Base-by-base conservation (phyloP, 768 basidiomycete species). In the Thelephora aurantiotincta region DNA sequence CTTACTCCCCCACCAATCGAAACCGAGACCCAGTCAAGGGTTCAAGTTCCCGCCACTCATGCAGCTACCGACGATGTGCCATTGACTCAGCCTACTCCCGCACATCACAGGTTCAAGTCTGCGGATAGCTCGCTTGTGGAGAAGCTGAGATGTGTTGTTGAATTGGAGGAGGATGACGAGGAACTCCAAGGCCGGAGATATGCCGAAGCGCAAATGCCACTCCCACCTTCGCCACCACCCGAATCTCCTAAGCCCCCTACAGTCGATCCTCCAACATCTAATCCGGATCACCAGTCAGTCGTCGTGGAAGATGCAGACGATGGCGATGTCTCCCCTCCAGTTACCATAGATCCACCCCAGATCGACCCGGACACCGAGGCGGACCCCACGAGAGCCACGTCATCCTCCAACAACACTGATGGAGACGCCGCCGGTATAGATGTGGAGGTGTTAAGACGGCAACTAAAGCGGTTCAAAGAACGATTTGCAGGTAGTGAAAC, bases 391-490 rank as follows among this genome's bases (percentile, higher is more conserved):
- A 30, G 26, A 4, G 26, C 26, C 26, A 30, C 26, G 9, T 4
- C 9, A 30, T 9, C 26, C 9, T 30, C 26, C 26, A 30, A 9
- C 26, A 30, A 30, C 9, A 9, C 26, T 9, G 26, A 30, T 30
- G 26, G 26, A 30, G 37, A 37, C 11, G 35, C 35, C n/a, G 49
- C 50, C 18, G 57, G 53, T 35, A 46, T 49, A 2, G 64, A 69
- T 49, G 62, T 83, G 5, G 84, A 85, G 47, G 66, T 64, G 33
- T 62, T 89, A 46, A 81, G 77, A 57, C 70, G 78, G 51, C 72
- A 77, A 37, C 63, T 91, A 49, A 78, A 73, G 57, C 66, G 81
- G 34, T 72, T 88, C 2, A 85, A 90, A 55, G 77, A 85, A 58
- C 71, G 80, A n/a, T 88, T 90, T 57, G 55, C 77, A 51, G 85